These are phyloP conservation scores for Knoxdaviesia proteae DNA, from an alignment of 2,329 filamentous ascomycete genomes.

Conservation along the genomic window DNA sequence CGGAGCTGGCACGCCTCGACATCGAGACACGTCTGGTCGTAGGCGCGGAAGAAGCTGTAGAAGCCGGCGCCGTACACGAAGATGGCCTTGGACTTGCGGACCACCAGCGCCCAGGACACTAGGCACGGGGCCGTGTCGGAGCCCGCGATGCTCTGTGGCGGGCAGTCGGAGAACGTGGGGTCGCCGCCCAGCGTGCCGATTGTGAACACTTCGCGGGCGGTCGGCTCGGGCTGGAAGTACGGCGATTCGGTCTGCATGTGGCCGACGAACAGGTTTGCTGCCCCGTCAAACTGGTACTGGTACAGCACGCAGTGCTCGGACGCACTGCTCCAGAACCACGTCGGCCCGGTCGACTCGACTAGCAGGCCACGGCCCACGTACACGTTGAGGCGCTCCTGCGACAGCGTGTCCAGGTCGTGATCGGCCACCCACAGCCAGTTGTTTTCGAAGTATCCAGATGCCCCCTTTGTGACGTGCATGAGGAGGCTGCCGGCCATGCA, in stretches of 20 bases:
- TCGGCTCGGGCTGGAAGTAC: constrained; percentile 10
- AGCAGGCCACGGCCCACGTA: constrained; percentile 16
- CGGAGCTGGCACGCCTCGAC: constrained; percentile 6
- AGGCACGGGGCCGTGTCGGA: background rate
- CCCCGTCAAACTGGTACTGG: constrained; percentile 24
- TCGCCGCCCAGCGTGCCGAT: constrained; percentile 3
- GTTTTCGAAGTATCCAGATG: constrained; percentile 28
- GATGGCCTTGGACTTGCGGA: constrained; percentile 5
- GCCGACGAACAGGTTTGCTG: constrained; percentile 31
- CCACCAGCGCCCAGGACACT: constrained; percentile 6
- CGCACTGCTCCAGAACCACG: constrained; percentile 17
- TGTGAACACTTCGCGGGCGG: constrained; percentile 7
- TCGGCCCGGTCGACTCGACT: constrained; percentile 11
- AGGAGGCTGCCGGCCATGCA: constrained; percentile 39
- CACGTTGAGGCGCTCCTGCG: constrained; percentile 11
- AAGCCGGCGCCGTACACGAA: constrained; percentile 7
- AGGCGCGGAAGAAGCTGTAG: constrained; percentile 8
- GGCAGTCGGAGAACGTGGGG: constrained; percentile 2
- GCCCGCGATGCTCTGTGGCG: background rate
- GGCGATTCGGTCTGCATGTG: constrained; percentile 46
- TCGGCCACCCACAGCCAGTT: constrained; percentile 49
- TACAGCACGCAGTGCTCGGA: constrained; percentile 29
- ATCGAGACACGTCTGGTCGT: constrained; percentile 8
- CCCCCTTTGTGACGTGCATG: constrained; percentile 21
- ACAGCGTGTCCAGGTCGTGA: constrained; percentile 25